These are phyloP conservation scores for Persicaria tinctoria DNA, from an alignment of 148 eudicot species.

Conservation along the genomic window DNA sequence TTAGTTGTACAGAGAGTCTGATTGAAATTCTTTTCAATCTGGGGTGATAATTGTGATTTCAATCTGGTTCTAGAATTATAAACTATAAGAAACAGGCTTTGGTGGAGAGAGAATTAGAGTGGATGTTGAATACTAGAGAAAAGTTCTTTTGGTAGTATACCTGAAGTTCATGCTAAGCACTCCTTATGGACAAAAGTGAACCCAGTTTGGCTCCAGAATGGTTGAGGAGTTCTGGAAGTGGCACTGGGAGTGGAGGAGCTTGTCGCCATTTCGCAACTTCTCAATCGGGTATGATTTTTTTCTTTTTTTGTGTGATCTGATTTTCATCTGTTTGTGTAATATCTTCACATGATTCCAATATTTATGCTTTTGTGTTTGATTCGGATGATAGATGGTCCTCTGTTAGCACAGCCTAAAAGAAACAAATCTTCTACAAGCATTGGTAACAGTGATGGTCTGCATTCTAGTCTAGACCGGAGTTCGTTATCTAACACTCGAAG, in stretches of 20 bases:
- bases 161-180: constrained; percentile 41
- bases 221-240: constrained; percentile 65
- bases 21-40: not conserved
- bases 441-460: constrained; percentile 34
- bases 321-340: not conserved
- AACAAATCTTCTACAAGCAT: constrained; percentile 35
- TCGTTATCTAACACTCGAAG: constrained; percentile 54
- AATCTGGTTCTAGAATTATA: not conserved
- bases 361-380: not conserved
- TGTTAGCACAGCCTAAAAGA: constrained; percentile 34
- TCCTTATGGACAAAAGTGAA: constrained; percentile 91
- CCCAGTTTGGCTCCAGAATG: constrained; percentile 93
- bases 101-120: not conserved
- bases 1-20: not conserved
- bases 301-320: not conserved
- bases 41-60: not conserved
- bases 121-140: not conserved
- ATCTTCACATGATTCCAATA: not conserved
- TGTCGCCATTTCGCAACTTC: constrained; percentile 44
- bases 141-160: not conserved
- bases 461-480: constrained; percentile 37
- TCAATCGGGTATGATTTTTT: constrained; percentile 35
- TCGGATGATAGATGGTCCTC: constrained; percentile 26
- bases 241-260: constrained; percentile 48
- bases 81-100: not conserved